Evolutionary conservation across 192 early-diverging fungal genomes (phyloP).

Genomic region (Entomortierella chlamydospora): DNA sequence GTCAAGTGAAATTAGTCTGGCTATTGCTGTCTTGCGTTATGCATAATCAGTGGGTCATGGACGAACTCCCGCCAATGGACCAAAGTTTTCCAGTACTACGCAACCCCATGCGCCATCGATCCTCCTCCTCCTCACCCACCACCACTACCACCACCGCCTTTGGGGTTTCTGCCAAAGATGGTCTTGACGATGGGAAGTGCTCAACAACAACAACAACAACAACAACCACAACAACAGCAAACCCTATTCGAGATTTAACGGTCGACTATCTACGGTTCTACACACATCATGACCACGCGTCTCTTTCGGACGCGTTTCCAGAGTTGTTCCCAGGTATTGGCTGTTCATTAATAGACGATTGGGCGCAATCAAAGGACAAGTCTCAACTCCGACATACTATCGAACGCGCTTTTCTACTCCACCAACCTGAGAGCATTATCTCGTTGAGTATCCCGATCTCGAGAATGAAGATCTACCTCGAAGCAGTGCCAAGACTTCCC

Average conservation of each 20-base stretch:
- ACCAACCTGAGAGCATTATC: constrained; percentile 17
- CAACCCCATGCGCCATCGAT: constrained; percentile 1
- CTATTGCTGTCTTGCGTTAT: constrained; percentile 12
- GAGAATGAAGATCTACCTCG: constrained; percentile 1
- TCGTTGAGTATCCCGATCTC: constrained; percentile 10
- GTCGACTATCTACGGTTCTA: constrained; percentile 34
- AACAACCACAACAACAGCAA: neutral
- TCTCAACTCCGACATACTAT: constrained; percentile 1
- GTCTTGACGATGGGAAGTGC: neutral
- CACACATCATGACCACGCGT: constrained; percentile 17
- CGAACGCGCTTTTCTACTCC: constrained; percentile 18
- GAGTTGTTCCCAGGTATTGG: constrained; percentile 18
- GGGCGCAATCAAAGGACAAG: constrained; percentile 17
- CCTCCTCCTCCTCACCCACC: too few species aligned
- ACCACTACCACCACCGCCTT: too few species aligned
- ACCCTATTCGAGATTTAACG: constrained; percentile 9
- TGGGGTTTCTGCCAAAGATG: neutral
- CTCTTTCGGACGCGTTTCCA: constrained; percentile 20
- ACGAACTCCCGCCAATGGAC: constrained; percentile 20
- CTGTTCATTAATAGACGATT: constrained; percentile 23
- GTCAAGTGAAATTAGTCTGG: constrained; percentile 27
- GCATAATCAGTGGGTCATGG: constrained; percentile 15
- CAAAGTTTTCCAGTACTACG: constrained; percentile 1
- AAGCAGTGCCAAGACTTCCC: constrained; percentile 2
- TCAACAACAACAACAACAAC: neutral